Percentiles rank a stretch among this genome's conserved stretches.
Conservation (phyloP, 2,329 filamentous ascomycete genomes). For the Pseudogymnoascus sp. region DNA sequence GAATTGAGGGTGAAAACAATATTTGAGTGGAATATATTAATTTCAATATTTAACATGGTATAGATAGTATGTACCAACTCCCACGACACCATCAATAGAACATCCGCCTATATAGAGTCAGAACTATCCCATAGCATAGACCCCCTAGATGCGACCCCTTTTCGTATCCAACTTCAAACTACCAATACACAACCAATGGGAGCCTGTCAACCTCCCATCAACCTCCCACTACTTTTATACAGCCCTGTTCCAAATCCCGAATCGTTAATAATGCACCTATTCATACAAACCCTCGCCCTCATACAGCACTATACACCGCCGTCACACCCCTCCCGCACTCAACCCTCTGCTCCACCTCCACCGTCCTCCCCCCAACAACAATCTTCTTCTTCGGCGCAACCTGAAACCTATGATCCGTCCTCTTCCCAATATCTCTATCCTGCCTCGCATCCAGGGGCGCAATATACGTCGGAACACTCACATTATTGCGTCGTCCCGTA, state of each 20-base stretch:
- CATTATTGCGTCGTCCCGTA: constrained; percentile 80
- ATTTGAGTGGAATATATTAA: not conserved
- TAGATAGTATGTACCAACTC: not conserved
- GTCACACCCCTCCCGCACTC: constrained; percentile 80
- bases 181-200: not conserved
- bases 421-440: constrained; percentile 54
- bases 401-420: constrained; percentile 69
- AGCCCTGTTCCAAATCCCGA: not conserved
- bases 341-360: constrained; percentile 76
- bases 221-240: not conserved
- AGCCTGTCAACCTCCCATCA: not conserved
- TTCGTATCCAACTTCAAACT: not conserved
- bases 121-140: not conserved
- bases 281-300: not conserved
- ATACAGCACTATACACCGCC: constrained; percentile 56
- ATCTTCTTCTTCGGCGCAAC: constrained; percentile 72
- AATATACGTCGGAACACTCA: constrained; percentile 70
- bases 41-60: not conserved
- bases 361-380: constrained; percentile 61
- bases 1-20: not conserved
- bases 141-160: not conserved
- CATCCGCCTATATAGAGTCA: not conserved
- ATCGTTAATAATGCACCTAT: not conserved
- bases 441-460: constrained; percentile 62
- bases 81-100: not conserved